Conservation (phyloP, 176 grass and related monocot genomes). For the Pontederia paniculata region DNA sequence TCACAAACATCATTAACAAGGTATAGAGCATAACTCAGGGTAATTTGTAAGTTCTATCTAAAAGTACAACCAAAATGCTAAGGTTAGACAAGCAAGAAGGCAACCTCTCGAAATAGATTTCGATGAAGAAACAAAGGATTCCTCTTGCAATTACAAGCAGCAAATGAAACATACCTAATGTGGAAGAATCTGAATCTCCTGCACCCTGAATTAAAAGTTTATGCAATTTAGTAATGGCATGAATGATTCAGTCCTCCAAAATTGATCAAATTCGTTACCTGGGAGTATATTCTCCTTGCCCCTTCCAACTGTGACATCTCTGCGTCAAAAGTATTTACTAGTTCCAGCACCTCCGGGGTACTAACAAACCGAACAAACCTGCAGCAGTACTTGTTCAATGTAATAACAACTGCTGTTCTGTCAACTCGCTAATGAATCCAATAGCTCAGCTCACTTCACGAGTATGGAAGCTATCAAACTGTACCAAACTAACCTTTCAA, state of each 20-base stretch:
- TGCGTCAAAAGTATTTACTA: conserved; percentile 65
- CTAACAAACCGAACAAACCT: conserved; percentile 98
- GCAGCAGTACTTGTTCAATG: conserved; percentile 18
- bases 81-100: not conserved
- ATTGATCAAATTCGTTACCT: conserved; percentile 20
- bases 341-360: conserved; percentile 89
- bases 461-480: not conserved
- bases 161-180: conserved; percentile 38
- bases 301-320: conserved; percentile 95
- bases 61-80: no score
- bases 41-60: no score
- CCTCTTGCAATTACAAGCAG: not conserved
- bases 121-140: not conserved
- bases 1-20: no score
- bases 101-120: not conserved
- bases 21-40: no score
- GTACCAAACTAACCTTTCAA: conserved; percentile 58
- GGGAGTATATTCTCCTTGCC: conserved; percentile 93
- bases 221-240: not conserved
- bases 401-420: not conserved
- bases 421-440: not conserved
- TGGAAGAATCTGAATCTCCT: conserved; percentile 39
- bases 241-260: conserved; percentile 1
- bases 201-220: conserved; percentile 33
- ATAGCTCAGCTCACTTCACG: not conserved